These are phyloP conservation scores for Fusarium annulatum DNA, from an alignment of 2,329 filamentous ascomycete genomes.

Conservation along the genomic window DNA sequence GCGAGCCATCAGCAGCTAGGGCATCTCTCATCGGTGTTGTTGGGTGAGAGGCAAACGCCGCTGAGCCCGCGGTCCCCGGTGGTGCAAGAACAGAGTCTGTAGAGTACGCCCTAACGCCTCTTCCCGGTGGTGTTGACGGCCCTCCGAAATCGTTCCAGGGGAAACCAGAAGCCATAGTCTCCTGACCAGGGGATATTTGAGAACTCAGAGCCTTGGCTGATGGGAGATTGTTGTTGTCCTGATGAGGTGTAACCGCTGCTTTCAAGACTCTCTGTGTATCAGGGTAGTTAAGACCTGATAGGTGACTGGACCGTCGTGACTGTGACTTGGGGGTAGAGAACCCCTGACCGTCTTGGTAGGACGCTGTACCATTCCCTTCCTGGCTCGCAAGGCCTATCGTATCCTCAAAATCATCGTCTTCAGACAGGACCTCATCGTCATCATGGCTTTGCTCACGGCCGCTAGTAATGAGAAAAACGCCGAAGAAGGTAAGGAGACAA, in stretches of 20 bases:
- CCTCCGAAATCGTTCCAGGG: conserved; percentile 56
- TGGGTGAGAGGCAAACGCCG: conserved; percentile 46
- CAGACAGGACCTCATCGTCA: conserved; percentile 63
- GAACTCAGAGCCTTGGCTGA: conserved; percentile 50
- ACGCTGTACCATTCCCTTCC: conserved; percentile 42
- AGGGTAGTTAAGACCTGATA: conserved; percentile 60
- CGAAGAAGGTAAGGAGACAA: conserved; percentile 91
- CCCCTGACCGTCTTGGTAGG: conserved; percentile 35
- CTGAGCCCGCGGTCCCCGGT: conserved; percentile 15
- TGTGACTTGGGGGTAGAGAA: conserved; percentile 41
- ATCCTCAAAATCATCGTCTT: conserved; percentile 70
- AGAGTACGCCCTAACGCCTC: conserved; percentile 53
- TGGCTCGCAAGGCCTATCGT: conserved; percentile 70
- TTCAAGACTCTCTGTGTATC: conserved; percentile 50
- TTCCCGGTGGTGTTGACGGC: conserved; percentile 45
- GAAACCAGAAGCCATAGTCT: conserved; percentile 56
- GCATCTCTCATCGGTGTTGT: conserved; percentile 49
- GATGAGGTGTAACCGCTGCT: conserved; percentile 46
- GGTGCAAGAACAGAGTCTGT: conserved; percentile 50
- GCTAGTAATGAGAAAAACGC: conserved; percentile 97
- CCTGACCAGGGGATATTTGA: conserved; percentile 49
- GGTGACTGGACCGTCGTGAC: conserved; percentile 62
- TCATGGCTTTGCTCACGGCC: conserved; percentile 73
- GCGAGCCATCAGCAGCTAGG: conserved; percentile 42
- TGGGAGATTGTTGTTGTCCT: conserved; percentile 52